Conservation (phyloP, 371 early-diverging fungal species). For the Nematocida parisii region DNA sequence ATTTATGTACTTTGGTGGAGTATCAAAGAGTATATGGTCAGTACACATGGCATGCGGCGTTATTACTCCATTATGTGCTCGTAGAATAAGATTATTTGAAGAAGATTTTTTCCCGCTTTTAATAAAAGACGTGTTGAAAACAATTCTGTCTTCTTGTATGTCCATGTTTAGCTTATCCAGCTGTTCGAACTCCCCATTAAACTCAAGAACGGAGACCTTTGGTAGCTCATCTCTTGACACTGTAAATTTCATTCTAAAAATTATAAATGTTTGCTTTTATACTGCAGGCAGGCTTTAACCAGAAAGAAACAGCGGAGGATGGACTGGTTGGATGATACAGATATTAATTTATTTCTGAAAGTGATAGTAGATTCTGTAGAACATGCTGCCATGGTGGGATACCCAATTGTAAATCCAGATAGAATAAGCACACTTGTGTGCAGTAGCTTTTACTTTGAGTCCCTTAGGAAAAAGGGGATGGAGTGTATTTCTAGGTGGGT, state of each 20-base stretch:
- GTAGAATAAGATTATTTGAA: constrained; percentile 1
- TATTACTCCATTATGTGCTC: constrained; percentile 3
- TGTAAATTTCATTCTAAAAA: constrained; percentile 23
- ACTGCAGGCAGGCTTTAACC: too few relatives aligned
- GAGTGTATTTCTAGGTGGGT: constrained; percentile 26
- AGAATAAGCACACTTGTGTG: constrained; percentile 8
- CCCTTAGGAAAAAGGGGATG: constrained; percentile 11
- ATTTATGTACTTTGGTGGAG: neutral
- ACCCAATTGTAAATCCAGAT: neutral
- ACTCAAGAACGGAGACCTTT: constrained; percentile 18
- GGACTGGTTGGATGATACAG: constrained; percentile 38
- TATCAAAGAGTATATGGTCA: neutral
- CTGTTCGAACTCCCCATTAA: constrained; percentile 45
- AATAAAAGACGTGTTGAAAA: constrained; percentile 15
- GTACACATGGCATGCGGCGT: neutral
- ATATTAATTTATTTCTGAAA: constrained; percentile 17
- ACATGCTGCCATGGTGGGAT: constrained; percentile 30
- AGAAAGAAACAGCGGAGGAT: neutral
- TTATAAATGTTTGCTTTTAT: neutral
- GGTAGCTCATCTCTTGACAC: neutral
- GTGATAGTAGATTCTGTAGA: neutral
- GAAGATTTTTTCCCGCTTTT: neutral
- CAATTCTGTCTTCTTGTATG: neutral
- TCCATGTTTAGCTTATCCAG: constrained; percentile 19
- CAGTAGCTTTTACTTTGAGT: constrained; percentile 57